These are phyloP conservation scores for Linderniella brevidens DNA, from an alignment of 257 asterid species.

Conservation along the genomic window DNA sequence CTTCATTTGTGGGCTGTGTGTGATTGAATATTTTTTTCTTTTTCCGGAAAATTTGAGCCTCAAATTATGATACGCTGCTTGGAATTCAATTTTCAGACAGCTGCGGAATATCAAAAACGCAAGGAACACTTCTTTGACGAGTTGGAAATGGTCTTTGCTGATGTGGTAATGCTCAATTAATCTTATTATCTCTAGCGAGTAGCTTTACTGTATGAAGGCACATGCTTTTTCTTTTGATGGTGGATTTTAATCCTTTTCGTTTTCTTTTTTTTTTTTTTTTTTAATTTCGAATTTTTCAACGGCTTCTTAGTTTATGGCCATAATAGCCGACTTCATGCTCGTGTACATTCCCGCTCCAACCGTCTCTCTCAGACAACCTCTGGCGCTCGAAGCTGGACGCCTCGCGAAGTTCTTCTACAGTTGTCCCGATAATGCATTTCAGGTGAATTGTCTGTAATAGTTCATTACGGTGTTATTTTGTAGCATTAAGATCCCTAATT, in stretches of 20 bases:
- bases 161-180: no score
- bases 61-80: no score
- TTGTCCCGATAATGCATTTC: conserved; percentile 94
- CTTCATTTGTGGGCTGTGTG: no score
- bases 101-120: conserved; percentile 73
- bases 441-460: conserved; percentile 24
- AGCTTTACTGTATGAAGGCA: no score
- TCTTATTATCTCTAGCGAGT: no score
- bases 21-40: no score
- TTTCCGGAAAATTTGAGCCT: no score
- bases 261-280: not conserved
- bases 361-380: conserved; percentile 71
- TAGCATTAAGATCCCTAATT: no score
- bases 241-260: conserved; percentile 1
- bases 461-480: no score
- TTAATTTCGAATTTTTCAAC: conserved; percentile 10
- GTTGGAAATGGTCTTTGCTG: conserved; percentile 75
- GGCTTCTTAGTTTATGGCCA: conserved; percentile 76
- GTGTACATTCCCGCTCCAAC: conserved; percentile 98
- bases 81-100: no score
- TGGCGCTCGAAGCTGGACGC: conserved; percentile 53
- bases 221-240: no score
- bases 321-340: conserved; percentile 94
- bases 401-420: conserved; percentile 58
- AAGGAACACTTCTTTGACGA: conserved; percentile 81